Base-by-base conservation (phyloP, 2,329 filamentous ascomycete genomes). In the Trematosphaeria pertusa region DNA sequence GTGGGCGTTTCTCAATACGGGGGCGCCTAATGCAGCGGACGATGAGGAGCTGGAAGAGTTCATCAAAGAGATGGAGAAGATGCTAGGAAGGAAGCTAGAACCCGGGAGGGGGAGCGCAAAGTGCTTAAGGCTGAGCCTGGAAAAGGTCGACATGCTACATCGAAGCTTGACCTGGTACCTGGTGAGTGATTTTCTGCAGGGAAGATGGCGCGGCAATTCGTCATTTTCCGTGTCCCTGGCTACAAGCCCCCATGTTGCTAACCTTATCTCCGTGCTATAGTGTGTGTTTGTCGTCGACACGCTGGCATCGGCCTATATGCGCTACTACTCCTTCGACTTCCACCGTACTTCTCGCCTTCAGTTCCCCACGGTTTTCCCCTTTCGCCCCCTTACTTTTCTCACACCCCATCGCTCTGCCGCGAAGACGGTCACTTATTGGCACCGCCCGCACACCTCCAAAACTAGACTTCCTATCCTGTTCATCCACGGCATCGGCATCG, bases 401-500 rank as follows among this genome's bases (percentile, higher is more conserved):
- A 67, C 76, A 1, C 56, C 63, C 5, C 70, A 69, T 20, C 69
- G 62, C 20, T 85, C 83, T 1, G 73, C 76, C 7, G 76, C 76
- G 7, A 56, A 69, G 4, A 66, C 69, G 7, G 54, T 86, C 10
- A 77, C 79, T 40, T 88, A 88, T 71, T 88, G 83, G 81, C 73
- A 84, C 57, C 78, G 79, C 3, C 81, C 81, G 7, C 85, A 87
- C 60, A 80, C 74, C 1, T 83, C 81, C 2, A 75, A 75, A 37
- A 78, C 71, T 2, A 72, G 73, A 33, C 67, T 79, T 0, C 86
- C 86, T 0, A 67, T 88, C 9, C 64, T 88, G 2, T 87, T 87
- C 65, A 73, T 87, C 37, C 86, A 88, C 55, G 86, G 86, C 7
- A 86, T 87, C 37, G 85, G 85, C 18, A 75, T 88, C 49, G 86